Evolutionary conservation across 1,284 basidiomycete genomes (phyloP).

Genomic region (Abortiporus biennis): DNA sequence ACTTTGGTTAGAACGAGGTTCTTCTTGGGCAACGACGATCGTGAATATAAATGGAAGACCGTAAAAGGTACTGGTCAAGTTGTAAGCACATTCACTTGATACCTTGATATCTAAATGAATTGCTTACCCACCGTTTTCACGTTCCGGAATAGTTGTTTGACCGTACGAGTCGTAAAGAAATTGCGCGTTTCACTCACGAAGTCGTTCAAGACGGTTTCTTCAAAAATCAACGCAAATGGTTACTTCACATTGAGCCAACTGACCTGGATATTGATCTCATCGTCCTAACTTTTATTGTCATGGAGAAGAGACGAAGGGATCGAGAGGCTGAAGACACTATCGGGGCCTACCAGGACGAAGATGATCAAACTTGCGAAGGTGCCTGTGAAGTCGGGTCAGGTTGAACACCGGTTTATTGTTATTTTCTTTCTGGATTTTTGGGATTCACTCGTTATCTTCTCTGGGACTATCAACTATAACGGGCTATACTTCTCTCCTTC

Average conservation of each 20-base stretch:
- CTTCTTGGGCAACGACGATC: slow-evolving; percentile 42
- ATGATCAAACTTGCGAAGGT: too few relatives aligned
- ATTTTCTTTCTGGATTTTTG: too few relatives aligned
- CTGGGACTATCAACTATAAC: too few relatives aligned
- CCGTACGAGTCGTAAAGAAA: slow-evolving; percentile 28
- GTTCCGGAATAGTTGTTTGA: slow-evolving; percentile 30
- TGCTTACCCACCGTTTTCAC: background rate
- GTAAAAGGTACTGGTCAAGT: slow-evolving; percentile 33
- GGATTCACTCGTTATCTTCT: too few relatives aligned
- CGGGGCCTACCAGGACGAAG: too few relatives aligned
- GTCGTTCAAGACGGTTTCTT: slow-evolving; percentile 35
- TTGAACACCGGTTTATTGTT: too few relatives aligned
- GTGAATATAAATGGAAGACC: slow-evolving; percentile 46
- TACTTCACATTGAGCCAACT: slow-evolving; percentile 36
- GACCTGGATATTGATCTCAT: slow-evolving; percentile 43
- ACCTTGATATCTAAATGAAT: background rate
- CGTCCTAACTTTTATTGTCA: slow-evolving; percentile 44
- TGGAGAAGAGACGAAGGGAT: slow-evolving; percentile 54
- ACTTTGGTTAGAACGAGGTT: slow-evolving; percentile 33
- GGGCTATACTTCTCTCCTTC: too few relatives aligned
- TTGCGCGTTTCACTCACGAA: slow-evolving; percentile 33
- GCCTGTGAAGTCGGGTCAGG: too few relatives aligned
- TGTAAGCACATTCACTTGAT: slow-evolving; percentile 22
- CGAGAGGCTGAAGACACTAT: too few relatives aligned
- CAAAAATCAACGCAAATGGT: slow-evolving; percentile 37